phyloP scores from a whole-genome alignment of 106 monocot species.

The Hemerocallis citrina region DNA sequence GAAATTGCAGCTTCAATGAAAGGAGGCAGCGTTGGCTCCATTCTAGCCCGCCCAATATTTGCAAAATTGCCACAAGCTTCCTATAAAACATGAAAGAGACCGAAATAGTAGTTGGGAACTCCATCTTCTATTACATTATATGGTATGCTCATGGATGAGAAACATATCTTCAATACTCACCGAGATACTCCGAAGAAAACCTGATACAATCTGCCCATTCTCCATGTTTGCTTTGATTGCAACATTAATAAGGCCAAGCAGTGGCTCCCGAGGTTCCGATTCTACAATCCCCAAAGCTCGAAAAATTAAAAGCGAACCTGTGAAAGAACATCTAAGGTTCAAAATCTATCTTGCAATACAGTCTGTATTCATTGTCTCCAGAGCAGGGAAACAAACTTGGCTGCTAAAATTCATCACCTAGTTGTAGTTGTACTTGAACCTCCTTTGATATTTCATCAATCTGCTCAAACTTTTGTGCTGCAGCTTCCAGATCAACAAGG shows the following conservation, averaged over 20 bases:
- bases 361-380: too few species aligned
- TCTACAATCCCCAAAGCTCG: constrained; percentile 45
- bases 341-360: too few species aligned
- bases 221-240: constrained; percentile 62
- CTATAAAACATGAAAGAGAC: constrained; percentile 87
- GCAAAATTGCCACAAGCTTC: constrained; percentile 71
- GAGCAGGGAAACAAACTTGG: too few species aligned
- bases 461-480: constrained; percentile 31
- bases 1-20: constrained; percentile 91
- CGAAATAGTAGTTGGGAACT: constrained; percentile 32
- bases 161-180: constrained; percentile 97
- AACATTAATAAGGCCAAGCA: constrained; percentile 68
- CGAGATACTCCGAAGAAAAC: constrained; percentile 47
- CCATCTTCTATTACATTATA: constrained; percentile 28
- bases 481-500: constrained; percentile 36
- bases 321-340: too few species aligned
- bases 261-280: constrained; percentile 76
- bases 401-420: constrained; percentile 9
- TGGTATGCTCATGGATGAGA: constrained; percentile 52
- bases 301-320: constrained; percentile 21
- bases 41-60: constrained; percentile 57
- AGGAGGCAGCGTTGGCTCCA: constrained; percentile 80
- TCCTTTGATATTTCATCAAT: constrained; percentile 29
- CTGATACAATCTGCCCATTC: constrained; percentile 63
- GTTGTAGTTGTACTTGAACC: constrained; percentile 5